Base-by-base conservation (phyloP, 139 green algal genomes). In the Edaphochlamys debaryana region DNA sequence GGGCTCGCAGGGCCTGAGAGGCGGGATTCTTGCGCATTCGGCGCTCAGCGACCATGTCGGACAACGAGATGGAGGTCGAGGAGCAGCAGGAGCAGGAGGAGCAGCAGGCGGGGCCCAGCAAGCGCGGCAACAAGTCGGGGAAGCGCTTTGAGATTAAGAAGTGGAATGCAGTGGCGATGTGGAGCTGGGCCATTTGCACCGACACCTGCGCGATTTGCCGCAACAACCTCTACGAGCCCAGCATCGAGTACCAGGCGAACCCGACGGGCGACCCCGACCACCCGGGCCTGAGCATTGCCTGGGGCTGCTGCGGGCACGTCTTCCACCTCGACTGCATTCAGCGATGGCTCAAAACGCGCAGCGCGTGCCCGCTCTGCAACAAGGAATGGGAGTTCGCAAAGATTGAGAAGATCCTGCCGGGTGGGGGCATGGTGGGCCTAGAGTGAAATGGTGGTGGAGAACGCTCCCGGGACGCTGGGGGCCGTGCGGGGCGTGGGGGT, bases 251-350 rank as follows among this genome's bases (percentile, higher is more conserved):
- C 88, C 96, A 98, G 83, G 96, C 96, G n/a, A 98, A 98, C 82
- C 96, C 97, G 7, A 98, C 95, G 37, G 95, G 94, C 19, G 95
- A 98, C 66, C 79, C 90, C 29, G 95, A 98, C 56, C 94, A 99
- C 82, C 95, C 96, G 42, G 95, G 96, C 54, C 87, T 99, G 36
- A 94, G 83, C 76, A 99, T 99, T 60, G 95, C 96, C 1, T 99
- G 96, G 96, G 96, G 96, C 34, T 90, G 79, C 56, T 99, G 96
- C 86, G 97, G 96, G 22, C 96, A 99, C 63, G 96, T 99, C 30
- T 99, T 99, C 92, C 96, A 99, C 87, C 91, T 99, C 52, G 97
- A 99, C 92, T 99, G 96, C 94, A 99, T 99, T 64, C 95, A 98
- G 85, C 70, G 95, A 23, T 99, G 96, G 96, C 91, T 99, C 5